Percentiles rank a stretch among this genome's conserved stretches.
phyloP scores from a whole-genome alignment of 2,329 filamentous ascomycete species.

The Aspergillus japonicus region DNA sequence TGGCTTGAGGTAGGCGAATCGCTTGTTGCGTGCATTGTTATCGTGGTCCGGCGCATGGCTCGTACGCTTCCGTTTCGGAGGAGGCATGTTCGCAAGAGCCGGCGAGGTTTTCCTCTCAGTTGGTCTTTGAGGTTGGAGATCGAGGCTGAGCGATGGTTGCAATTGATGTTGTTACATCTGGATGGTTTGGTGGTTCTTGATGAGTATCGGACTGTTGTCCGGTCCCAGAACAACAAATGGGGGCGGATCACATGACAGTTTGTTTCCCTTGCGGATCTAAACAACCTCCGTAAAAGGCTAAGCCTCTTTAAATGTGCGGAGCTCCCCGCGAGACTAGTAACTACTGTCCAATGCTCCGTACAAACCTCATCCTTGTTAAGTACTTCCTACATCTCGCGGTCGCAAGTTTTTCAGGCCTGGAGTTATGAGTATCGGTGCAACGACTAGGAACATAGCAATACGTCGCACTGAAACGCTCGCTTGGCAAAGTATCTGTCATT shows the following conservation, averaged over 20 bases:
- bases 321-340: not conserved
- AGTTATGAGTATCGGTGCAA: too few species aligned
- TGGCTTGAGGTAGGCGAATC: conserved; percentile 41
- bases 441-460: too few species aligned
- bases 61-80: conserved; percentile 28
- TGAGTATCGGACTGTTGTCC: not conserved
- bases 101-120: not conserved
- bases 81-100: conserved; percentile 15
- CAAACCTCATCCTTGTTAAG: too few species aligned
- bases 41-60: conserved; percentile 20
- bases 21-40: conserved; percentile 24
- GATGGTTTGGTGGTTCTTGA: not conserved
- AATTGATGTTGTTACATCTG: not conserved
- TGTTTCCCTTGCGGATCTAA: not conserved
- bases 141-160: not conserved
- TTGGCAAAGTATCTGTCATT: too few species aligned
- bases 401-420: too few species aligned
- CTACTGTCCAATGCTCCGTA: too few species aligned
- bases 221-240: not conserved
- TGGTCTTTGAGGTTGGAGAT: not conserved
- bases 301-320: not conserved
- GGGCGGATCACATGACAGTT: not conserved
- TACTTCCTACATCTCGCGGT: too few species aligned
- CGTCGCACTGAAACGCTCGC: too few species aligned
- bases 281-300: not conserved